These are phyloP conservation scores for Eutrema yunnanense DNA, from an alignment of 345 rosid species.

Conservation along the genomic window DNA sequence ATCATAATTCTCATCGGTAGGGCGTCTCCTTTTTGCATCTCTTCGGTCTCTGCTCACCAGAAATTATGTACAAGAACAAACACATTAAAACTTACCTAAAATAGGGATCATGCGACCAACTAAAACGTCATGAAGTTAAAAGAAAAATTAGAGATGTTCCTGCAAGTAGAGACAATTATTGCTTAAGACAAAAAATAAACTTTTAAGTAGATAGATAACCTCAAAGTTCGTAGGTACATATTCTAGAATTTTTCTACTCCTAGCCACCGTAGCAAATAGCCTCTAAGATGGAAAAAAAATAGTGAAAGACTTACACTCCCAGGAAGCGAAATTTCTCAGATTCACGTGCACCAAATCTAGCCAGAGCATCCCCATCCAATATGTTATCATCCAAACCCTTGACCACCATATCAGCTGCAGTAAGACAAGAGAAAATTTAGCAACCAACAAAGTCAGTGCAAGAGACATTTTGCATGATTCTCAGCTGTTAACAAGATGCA, in stretches of 20 bases:
- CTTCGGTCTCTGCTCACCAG: constrained; percentile 45
- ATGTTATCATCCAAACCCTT: constrained; percentile 32
- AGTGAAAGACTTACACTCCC: constrained; percentile 58
- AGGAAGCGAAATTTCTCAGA: constrained; percentile 69
- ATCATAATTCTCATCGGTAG: constrained; percentile 73
- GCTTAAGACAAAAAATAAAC: background rate
- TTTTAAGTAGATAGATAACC: background rate
- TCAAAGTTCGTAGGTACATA: background rate
- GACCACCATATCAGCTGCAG: constrained; percentile 45
- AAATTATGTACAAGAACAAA: constrained; percentile 6
- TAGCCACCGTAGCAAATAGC: background rate
- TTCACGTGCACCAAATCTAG: constrained; percentile 68
- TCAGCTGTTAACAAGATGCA: background rate
- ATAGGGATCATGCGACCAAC: background rate
- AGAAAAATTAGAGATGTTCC: background rate
- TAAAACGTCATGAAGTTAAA: background rate
- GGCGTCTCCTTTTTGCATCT: constrained; percentile 66
- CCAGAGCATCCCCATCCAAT: constrained; percentile 47
- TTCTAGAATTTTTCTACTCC: constrained; percentile 1
- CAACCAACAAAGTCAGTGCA: constrained; percentile 9
- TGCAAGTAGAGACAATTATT: background rate
- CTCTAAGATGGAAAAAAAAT: constrained; percentile 6
- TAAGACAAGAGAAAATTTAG: constrained; percentile 20
- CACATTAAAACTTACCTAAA: background rate
- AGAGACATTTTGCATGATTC: background rate